Evolutionary conservation across 2,329 filamentous ascomycete species (phyloP).

Genomic region (Alternaria sp.): DNA sequence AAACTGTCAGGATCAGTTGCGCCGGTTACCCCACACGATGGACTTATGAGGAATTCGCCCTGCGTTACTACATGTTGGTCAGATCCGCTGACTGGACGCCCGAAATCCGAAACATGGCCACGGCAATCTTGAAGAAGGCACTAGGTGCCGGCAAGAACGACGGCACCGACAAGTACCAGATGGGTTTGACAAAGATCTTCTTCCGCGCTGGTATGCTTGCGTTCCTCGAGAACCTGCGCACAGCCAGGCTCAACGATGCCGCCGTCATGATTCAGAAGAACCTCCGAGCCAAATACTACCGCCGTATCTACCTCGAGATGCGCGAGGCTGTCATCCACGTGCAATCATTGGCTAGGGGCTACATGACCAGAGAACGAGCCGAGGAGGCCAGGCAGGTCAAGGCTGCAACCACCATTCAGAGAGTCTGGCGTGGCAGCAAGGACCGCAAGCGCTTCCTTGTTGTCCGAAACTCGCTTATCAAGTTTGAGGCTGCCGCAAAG

Average conservation of each 20-base stretch:
- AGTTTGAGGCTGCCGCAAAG: constrained; percentile 89
- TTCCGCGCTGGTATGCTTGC: constrained; percentile 99
- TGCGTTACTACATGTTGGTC: constrained; percentile 98
- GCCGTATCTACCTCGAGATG: constrained; percentile 86
- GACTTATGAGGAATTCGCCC: constrained; percentile 98
- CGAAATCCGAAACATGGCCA: constrained; percentile 92
- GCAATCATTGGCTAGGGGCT: constrained; percentile 79
- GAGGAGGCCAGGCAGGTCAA: constrained; percentile 82
- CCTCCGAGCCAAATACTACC: constrained; percentile 91
- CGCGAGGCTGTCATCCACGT: constrained; percentile 79
- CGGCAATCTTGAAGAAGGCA: constrained; percentile 87
- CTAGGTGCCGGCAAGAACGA: constrained; percentile 69
- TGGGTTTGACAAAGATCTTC: constrained; percentile 98
- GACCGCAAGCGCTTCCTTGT: constrained; percentile 80
- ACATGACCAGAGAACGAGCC: constrained; percentile 76
- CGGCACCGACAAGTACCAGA: constrained; percentile 91
- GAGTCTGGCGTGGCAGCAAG: constrained; percentile 92
- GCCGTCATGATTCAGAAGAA: constrained; percentile 99
- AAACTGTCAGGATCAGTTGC: constrained; percentile 96
- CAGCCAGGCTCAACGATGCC: constrained; percentile 86
- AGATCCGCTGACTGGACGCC: constrained; percentile 89
- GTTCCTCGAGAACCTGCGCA: constrained; percentile 93
- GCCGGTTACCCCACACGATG: constrained; percentile 96
- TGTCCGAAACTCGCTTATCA: constrained; percentile 82
- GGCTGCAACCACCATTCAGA: constrained; percentile 92